phyloP scores from a whole-genome alignment of 108 stramenopile species.

The Seminavis robusta region DNA sequence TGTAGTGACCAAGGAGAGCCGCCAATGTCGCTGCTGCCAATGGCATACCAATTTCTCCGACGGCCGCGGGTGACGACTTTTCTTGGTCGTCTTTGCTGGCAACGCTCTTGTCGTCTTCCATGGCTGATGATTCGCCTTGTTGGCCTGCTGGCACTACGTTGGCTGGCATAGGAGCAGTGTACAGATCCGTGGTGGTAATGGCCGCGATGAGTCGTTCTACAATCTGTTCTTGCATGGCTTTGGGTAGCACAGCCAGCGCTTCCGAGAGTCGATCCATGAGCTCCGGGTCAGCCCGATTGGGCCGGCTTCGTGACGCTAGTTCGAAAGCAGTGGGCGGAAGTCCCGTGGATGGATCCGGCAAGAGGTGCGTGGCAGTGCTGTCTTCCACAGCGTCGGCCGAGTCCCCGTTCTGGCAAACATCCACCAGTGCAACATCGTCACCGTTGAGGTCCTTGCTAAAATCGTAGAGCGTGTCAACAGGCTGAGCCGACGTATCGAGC shows the following conservation, averaged over 20 bases:
- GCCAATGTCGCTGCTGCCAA: constrained; percentile 79
- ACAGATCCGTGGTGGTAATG: constrained; percentile 36
- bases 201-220: constrained; percentile 72
- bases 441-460: too few species aligned
- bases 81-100: constrained; percentile 1
- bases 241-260: constrained; percentile 65
- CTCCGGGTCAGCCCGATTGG: constrained; percentile 55
- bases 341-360: not conserved
- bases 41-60: constrained; percentile 28
- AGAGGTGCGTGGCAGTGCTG: not conserved
- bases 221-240: constrained; percentile 76
- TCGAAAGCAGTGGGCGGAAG: constrained; percentile 5
- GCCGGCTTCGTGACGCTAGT: too few species aligned
- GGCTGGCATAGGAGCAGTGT: constrained; percentile 2
- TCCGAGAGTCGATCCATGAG: constrained; percentile 77
- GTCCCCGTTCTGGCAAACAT: too few species aligned
- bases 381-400: not conserved
- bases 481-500: too few species aligned
- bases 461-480: too few species aligned
- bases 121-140: not conserved
- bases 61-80: not conserved
- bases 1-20: constrained; percentile 65
- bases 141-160: constrained; percentile 36
- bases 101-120: constrained; percentile 1
- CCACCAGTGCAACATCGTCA: too few species aligned